phyloP scores from a whole-genome alignment of 306 rosid genomes.

The Clitoria ternatea region DNA sequence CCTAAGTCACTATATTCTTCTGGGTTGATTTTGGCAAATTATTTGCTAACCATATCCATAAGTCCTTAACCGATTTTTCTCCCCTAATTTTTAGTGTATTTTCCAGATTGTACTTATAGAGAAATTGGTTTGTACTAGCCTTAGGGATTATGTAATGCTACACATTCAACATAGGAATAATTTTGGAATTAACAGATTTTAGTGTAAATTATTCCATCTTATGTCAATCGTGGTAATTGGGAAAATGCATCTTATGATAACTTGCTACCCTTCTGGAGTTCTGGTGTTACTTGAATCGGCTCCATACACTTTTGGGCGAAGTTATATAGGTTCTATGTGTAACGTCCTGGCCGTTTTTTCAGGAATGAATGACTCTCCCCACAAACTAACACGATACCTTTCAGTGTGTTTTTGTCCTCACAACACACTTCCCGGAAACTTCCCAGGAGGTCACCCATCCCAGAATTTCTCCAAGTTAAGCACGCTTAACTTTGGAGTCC shows the following conservation, averaged over 20 bases:
- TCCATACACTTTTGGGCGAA: neutral
- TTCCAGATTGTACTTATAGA: slow-evolving; percentile 16
- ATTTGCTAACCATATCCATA: slow-evolving; percentile 22
- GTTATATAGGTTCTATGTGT: neutral
- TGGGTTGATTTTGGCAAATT: slow-evolving; percentile 40
- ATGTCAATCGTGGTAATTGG: neutral
- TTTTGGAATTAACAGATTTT: slow-evolving; percentile 6
- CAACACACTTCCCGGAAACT: too few species aligned
- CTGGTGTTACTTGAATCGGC: neutral
- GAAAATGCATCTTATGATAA: neutral
- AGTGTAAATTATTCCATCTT: neutral
- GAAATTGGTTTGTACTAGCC: slow-evolving; percentile 27
- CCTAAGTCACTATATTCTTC: slow-evolving; percentile 19
- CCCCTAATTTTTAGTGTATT: neutral
- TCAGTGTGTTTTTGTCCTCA: too few species aligned
- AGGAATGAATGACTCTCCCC: too few species aligned
- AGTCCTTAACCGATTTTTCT: neutral
- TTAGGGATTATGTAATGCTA: slow-evolving; percentile 14
- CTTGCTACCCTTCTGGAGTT: too few species aligned
- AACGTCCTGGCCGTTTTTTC: too few species aligned
- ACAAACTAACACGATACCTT: too few species aligned
- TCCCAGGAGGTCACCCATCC: too few species aligned
- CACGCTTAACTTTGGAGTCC: too few species aligned
- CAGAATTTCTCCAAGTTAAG: too few species aligned
- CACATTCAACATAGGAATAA: neutral